phyloP scores from a whole-genome alignment of 2,329 filamentous ascomycete genomes.

The Stemphylium vesicarium region DNA sequence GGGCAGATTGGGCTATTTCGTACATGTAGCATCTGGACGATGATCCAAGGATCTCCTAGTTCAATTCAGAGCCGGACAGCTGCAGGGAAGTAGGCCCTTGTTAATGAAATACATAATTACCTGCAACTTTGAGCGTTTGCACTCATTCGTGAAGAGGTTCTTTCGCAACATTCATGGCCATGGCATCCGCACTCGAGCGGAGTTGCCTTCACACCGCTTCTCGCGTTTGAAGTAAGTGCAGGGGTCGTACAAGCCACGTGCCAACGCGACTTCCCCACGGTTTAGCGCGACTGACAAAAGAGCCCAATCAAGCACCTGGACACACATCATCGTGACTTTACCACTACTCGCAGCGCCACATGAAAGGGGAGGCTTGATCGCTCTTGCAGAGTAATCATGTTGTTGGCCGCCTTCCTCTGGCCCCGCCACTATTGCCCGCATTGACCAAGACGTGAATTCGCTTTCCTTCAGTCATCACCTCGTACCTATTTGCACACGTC shows the following conservation, averaged over 20 bases:
- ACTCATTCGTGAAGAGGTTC: no score
- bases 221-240: slow-evolving; percentile 1
- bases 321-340: neutral
- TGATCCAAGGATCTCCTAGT: slow-evolving; percentile 1
- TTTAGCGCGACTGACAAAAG: slow-evolving; percentile 7
- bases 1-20: slow-evolving; percentile 11
- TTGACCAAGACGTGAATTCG: neutral
- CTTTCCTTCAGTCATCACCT: neutral
- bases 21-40: slow-evolving; percentile 11
- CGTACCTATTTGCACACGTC: neutral
- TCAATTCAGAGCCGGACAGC: neutral
- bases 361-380: neutral
- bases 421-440: neutral
- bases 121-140: neutral
- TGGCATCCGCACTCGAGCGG: neutral
- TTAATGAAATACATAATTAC: slow-evolving; percentile 9
- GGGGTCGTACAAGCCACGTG: slow-evolving; percentile 10
- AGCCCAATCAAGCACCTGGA: neutral
- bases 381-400: neutral
- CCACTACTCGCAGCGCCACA: neutral
- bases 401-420: neutral
- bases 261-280: slow-evolving; percentile 6
- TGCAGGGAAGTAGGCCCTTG: slow-evolving; percentile 1
- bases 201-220: neutral
- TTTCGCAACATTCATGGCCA: neutral